Evolutionary conservation across 2,329 filamentous ascomycete genomes (phyloP).

Genomic region (Exophiala sp.): DNA sequence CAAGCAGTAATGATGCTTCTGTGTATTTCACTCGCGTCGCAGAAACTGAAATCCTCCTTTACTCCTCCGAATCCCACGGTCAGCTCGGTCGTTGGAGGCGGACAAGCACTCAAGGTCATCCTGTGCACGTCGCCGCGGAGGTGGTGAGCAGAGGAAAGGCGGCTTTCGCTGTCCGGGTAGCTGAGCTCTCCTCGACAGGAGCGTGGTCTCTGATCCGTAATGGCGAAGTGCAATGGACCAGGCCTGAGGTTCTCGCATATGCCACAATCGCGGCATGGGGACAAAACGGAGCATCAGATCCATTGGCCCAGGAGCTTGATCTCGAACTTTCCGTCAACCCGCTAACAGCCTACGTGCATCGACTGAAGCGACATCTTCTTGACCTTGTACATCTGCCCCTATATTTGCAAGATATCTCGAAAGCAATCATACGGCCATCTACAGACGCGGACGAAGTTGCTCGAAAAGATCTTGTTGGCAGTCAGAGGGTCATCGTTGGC

Average conservation of each 20-base stretch:
- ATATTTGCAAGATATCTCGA: slow-evolving; percentile 67
- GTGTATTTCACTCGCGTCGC: slow-evolving; percentile 87
- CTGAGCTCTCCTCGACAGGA: slow-evolving; percentile 60
- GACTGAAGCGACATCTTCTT: slow-evolving; percentile 73
- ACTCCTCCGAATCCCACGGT: slow-evolving; percentile 73
- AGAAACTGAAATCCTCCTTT: slow-evolving; percentile 66
- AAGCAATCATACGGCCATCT: slow-evolving; percentile 53
- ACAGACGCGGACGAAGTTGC: slow-evolving; percentile 13
- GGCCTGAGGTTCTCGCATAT: slow-evolving; percentile 77
- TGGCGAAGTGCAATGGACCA: slow-evolving; percentile 73
- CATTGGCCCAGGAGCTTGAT: slow-evolving; percentile 75
- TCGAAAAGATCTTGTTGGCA: slow-evolving; percentile 79
- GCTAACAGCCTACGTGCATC: slow-evolving; percentile 78
- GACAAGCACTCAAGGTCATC: slow-evolving; percentile 41
- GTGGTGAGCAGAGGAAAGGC: slow-evolving; percentile 70
- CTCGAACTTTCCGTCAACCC: slow-evolving; percentile 81
- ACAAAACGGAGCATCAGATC: slow-evolving; percentile 68
- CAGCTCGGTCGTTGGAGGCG: slow-evolving; percentile 71
- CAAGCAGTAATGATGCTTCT: slow-evolving; percentile 72
- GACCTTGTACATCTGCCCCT: slow-evolving; percentile 74
- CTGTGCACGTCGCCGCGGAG: slow-evolving; percentile 63
- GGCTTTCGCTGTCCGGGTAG: slow-evolving; percentile 74
- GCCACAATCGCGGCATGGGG: slow-evolving; percentile 77
- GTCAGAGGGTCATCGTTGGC: slow-evolving; percentile 76
- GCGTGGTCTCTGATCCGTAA: slow-evolving; percentile 85